Evolutionary conservation across 2,329 filamentous ascomycete species (phyloP), one percentile per base, ranked within the genome.

Genomic region (Plenodomus tracheiphilus): DNA sequence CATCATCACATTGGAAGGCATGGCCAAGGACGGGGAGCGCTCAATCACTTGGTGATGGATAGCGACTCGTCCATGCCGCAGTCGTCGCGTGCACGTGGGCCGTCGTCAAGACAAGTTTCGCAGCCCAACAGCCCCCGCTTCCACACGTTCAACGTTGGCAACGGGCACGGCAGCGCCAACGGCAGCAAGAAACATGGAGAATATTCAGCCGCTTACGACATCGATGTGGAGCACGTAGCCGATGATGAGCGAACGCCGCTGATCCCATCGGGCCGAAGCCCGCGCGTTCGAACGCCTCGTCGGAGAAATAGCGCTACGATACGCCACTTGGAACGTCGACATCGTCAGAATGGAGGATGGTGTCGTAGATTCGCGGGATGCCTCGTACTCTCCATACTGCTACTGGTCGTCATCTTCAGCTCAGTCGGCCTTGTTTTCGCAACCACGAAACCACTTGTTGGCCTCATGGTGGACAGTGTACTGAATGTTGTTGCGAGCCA

Each of bases 401-500:
- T 97, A 18, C 74, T 94, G 32, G 77, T 96, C 15, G 83, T 97
- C 36, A 82, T 95, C 40, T 86, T 91, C n/a, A 90, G 89, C 36
- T 88, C 89, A 9, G 86, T 94, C 32, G 89, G 88, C 18, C 94
- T 97, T 71, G 85, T 97, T 73, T 88, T 97, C 73, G 89, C 91
- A 39, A 93, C 92, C 17, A 96, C 92, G 22, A 91, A 96, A 66
- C 89, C 92, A 6, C 81, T 99, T 40, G 82, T 84, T 20, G 85
- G 89, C 56, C 88, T 97, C 49, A 80, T 87, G 56, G 84, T 97
- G 38, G 78, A 87, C 46, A 86, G 87, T 55, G 91, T 99, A 58
- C 85, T 88, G 62, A 95, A 96, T 59, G 91, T 99, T 19, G 82
- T 97, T 41, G 92, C 92, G 2, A 96, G 90, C 62, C 90, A 96